Base-by-base conservation (phyloP, 192 early-diverging fungal species). In the Mortierella alpina region DNA sequence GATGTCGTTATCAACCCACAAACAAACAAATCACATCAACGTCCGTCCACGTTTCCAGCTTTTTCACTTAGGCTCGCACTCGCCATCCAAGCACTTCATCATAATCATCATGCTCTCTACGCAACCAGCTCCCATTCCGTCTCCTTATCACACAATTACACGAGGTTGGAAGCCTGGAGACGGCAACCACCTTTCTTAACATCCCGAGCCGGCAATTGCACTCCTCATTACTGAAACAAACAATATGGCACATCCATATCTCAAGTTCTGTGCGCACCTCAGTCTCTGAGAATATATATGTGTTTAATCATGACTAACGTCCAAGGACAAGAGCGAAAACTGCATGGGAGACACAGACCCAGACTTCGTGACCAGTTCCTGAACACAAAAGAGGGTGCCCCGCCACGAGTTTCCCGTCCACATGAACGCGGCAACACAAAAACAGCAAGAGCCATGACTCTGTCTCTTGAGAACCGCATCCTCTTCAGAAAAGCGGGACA, bases 1-100 rank as follows among this genome's bases (percentile, higher is more conserved):
- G 54, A 65, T 73, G 61, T 73, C 71, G 53, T 73, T 65, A 73
- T 73, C 71, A 58, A 58, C 69, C 69, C 69, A 71, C 69, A 71
- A 20, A 20, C 11, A 20, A 64, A 40, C 71, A 73, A 73, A 73
- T 73, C 71, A 73, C 45, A 49, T 20, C 58, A 63, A 41, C 61
- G 59, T 50, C 70, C 70, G 71, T 65, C 71, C 71, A 73, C 71
- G 71, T 73, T 73, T 64, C 59, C 68, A 54, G 52, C 47, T 41
- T 61, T 55, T 15, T 59, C 63, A 14, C 71, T 68, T 39, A 18
- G 31, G 31, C 31, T 31, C 31, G 3, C 31, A 31, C 31, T 31
- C 31, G 1, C 31, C 31, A 31, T 31, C 31, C 31, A 31, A 31
- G 31, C 31, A 31, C 56, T 31, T 58, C 56, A 58, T 58, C 5